Conservation (phyloP, 2,329 filamentous ascomycete genomes). For the Penicillium paneum region DNA sequence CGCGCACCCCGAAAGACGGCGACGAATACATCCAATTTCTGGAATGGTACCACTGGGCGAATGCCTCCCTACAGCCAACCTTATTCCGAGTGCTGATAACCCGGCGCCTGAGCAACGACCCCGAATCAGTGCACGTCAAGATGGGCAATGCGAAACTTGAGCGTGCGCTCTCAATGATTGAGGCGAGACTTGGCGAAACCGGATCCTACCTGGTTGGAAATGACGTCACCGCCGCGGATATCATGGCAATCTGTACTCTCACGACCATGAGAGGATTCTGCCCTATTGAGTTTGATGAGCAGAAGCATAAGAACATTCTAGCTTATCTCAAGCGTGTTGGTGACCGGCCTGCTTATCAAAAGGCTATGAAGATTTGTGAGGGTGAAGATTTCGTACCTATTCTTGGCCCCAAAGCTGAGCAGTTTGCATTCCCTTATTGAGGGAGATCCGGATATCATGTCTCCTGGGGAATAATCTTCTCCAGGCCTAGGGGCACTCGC, state of each 20-base stretch:
- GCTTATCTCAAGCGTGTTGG: slow-evolving; percentile 20
- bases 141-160: slow-evolving; percentile 6
- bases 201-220: slow-evolving; percentile 20
- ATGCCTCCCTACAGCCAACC: slow-evolving; percentile 18
- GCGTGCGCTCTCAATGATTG: slow-evolving; percentile 12
- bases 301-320: slow-evolving; percentile 18
- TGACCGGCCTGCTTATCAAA: slow-evolving; percentile 21
- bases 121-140: neutral
- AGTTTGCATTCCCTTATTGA: slow-evolving; percentile 14
- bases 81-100: slow-evolving; percentile 15
- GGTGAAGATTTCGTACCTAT: slow-evolving; percentile 22
- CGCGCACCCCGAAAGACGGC: slow-evolving; percentile 19
- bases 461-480: neutral
- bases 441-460: neutral
- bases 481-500: neutral
- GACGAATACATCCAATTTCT: slow-evolving; percentile 18
- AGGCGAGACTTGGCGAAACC: slow-evolving; percentile 17
- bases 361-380: slow-evolving; percentile 22
- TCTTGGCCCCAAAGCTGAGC: slow-evolving; percentile 12
- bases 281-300: slow-evolving; percentile 15
- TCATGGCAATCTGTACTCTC: slow-evolving; percentile 20
- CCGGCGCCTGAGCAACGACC: neutral
- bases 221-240: slow-evolving; percentile 21
- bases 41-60: slow-evolving; percentile 24
- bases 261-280: slow-evolving; percentile 23